These are phyloP conservation scores for Ophiostoma himal-ulmi DNA, from an alignment of 2,329 filamentous ascomycete genomes.

Conservation along the genomic window DNA sequence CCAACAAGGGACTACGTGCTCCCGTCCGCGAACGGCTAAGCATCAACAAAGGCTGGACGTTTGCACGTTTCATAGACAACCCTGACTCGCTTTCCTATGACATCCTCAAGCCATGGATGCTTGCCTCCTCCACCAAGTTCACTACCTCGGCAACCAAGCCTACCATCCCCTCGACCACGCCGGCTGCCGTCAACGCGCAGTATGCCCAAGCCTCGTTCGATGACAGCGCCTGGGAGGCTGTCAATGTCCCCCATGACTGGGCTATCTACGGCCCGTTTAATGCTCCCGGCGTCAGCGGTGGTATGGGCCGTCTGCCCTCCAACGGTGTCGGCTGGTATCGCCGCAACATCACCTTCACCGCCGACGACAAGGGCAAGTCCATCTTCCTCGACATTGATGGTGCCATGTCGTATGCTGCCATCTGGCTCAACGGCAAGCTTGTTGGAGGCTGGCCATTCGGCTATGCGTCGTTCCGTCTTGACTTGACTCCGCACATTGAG, in stretches of 20 bases:
- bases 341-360: constrained; percentile 34
- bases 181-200: constrained; percentile 16
- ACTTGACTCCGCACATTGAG: constrained; percentile 41
- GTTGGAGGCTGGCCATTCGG: constrained; percentile 48
- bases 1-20: not conserved
- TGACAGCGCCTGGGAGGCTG: constrained; percentile 38
- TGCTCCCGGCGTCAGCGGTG: constrained; percentile 34
- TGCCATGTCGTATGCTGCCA: constrained; percentile 45
- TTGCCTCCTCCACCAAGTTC: constrained; percentile 25
- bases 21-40: constrained; percentile 32
- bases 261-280: constrained; percentile 43
- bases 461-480: constrained; percentile 47
- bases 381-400: constrained; percentile 47
- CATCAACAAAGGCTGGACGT: constrained; percentile 34
- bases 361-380: constrained; percentile 33
- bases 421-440: constrained; percentile 46
- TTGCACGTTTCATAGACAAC: constrained; percentile 33
- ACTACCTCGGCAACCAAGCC: constrained; percentile 17
- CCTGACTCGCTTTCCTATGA: constrained; percentile 35
- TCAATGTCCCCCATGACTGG: constrained; percentile 45
- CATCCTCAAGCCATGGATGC: constrained; percentile 29
- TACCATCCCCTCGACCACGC: constrained; percentile 15
- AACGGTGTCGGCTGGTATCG: constrained; percentile 51
- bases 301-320: constrained; percentile 41
- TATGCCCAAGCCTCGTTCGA: constrained; percentile 29